These are phyloP conservation scores for Penicillium sp. DNA, from an alignment of 2,329 filamentous ascomycete species.

Conservation along the genomic window DNA sequence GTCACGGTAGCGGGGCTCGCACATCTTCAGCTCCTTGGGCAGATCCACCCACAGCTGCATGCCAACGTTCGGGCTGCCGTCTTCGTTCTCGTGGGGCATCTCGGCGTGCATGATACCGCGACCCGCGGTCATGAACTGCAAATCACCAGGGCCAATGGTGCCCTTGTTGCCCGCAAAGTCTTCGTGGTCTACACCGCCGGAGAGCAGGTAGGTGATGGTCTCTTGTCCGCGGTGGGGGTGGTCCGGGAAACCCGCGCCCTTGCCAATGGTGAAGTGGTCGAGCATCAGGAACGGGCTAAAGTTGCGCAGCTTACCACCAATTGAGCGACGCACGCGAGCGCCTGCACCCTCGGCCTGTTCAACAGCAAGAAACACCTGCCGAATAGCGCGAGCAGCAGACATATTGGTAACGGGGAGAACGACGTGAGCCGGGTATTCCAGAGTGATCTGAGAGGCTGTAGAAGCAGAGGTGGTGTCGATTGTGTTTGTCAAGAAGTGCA, in stretches of 20 bases:
- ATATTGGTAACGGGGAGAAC: slow-evolving; percentile 48
- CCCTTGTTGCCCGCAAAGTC: slow-evolving; percentile 84
- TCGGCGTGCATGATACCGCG: slow-evolving; percentile 90
- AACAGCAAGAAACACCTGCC: slow-evolving; percentile 74
- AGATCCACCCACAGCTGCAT: slow-evolving; percentile 96
- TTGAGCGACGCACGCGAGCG: slow-evolving; percentile 77
- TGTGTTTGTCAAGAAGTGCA: slow-evolving; percentile 14
- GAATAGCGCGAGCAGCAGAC: slow-evolving; percentile 69
- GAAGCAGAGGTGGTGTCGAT: slow-evolving; percentile 8
- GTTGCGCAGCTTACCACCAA: slow-evolving; percentile 76
- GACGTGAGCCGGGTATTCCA: slow-evolving; percentile 6
- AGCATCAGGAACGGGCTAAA: slow-evolving; percentile 95
- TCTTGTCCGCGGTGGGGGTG: slow-evolving; percentile 81
- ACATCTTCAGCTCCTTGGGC: slow-evolving; percentile 72
- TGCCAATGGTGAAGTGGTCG: slow-evolving; percentile 78
- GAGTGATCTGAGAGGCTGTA: slow-evolving; percentile 1
- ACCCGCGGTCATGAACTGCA: slow-evolving; percentile 98
- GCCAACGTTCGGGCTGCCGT: slow-evolving; percentile 74
- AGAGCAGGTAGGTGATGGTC: slow-evolving; percentile 84
- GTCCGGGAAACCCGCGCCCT: slow-evolving; percentile 84
- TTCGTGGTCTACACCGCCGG: slow-evolving; percentile 82
- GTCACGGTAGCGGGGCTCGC: slow-evolving; percentile 90
- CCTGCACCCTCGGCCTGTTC: slow-evolving; percentile 87
- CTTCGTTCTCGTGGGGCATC: slow-evolving; percentile 77
- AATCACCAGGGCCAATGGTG: slow-evolving; percentile 77